Base-by-base conservation (phyloP, 1,139 yeast genomes). In the Citeromyces siamensis region DNA sequence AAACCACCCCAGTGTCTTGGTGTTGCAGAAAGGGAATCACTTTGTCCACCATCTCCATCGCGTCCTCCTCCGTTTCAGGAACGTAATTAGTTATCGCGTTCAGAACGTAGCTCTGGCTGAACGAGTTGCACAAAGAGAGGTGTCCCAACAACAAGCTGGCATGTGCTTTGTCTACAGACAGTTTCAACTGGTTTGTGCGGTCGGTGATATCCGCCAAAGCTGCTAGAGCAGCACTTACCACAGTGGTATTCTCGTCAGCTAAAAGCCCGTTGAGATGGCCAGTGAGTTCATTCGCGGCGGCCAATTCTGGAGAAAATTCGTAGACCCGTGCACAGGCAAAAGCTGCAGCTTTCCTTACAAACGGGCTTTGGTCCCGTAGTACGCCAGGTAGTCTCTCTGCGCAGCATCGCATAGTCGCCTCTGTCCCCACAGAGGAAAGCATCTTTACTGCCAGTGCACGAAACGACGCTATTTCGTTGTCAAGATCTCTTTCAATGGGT, bases 1-100 rank as follows among this genome's bases (percentile, higher is more conserved):
- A 56, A 0, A 83, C 93, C 17, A 88, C 94, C 0, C 94, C 70
- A 0, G 94, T 68, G 52, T 84, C 86, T 21, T 79, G 80, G 51
- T 84, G 94, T 48, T 77, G 94, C 14, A 88, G 58, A 32, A 81
- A 72, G 0, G 95, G 90, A 8, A 80, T 52, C 3, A 75, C 64
- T n/a, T 71, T 60, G 36, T 82, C 93, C 16, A 85, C 73, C 49
- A 88, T 51, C 3, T 64, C 64, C 38, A 73, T 59, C 0, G 95
- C 88, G 35, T 80, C 93, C 2, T 64, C 64, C 14, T 72, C 62
- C 0, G 70, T 62, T 43, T 76, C 75, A 1, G 97, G 96, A 1
- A 80, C 79, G 53, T 69, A 84, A 14, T 73, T 63, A 67, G 76
- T 66, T 35, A 88, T 54, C 0, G 90, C 70, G 39, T 75, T 74